These are phyloP conservation scores for Kokia cookei DNA, from an alignment of 441 rosid genomes.

Conservation along the genomic window DNA sequence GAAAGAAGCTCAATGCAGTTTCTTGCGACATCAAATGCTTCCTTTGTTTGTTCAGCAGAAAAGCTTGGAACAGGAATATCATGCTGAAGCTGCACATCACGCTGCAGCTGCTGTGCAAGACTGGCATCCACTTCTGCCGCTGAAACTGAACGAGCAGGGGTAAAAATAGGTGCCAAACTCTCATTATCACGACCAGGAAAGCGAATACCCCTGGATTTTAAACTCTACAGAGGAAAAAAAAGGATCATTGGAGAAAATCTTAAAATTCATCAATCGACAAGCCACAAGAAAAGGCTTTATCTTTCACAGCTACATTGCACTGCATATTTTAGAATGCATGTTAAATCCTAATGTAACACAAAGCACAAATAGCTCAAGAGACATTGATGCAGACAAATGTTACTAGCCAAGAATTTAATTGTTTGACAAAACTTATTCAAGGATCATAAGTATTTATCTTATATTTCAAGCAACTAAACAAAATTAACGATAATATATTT, in stretches of 20 bases:
- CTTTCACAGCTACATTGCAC: background rate
- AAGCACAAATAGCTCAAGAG: background rate
- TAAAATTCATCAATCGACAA: background rate
- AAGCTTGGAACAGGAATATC: conserved; percentile 53
- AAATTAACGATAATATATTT: background rate
- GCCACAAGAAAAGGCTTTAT: background rate
- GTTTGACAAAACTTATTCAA: background rate
- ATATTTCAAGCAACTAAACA: background rate
- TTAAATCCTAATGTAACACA: background rate
- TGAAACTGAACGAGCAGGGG: conserved; percentile 80
- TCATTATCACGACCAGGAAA: conserved; percentile 98
- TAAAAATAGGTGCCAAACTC: conserved; percentile 92
- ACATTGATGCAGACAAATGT: background rate
- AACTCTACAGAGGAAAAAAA: conserved; percentile 39
- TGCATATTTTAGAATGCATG: background rate
- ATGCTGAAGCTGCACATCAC: conserved; percentile 36
- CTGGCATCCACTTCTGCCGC: conserved; percentile 51
- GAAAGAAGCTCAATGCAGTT: conserved; percentile 84
- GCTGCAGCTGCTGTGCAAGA: conserved; percentile 38
- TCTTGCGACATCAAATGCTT: conserved; percentile 89
- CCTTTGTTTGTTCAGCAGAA: conserved; percentile 77
- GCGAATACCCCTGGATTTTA: conserved; percentile 82
- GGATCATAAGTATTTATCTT: background rate
- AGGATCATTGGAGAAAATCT: conserved; percentile 4
- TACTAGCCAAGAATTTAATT: background rate